Conservation (phyloP, 1,284 basidiomycete genomes). For the Sanghuangporus sanghuang region DNA sequence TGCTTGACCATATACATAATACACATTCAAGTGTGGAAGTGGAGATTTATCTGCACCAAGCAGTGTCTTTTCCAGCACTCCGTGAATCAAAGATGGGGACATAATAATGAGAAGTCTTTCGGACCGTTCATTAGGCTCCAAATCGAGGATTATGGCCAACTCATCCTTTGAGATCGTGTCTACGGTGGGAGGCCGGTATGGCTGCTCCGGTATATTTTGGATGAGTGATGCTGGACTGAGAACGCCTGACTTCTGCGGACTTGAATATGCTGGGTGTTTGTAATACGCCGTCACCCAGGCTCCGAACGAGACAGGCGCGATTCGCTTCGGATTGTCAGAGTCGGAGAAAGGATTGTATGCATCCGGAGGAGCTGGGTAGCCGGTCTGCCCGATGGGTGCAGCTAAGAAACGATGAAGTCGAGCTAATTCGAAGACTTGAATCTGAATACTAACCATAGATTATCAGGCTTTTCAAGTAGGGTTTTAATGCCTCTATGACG, state of each 20-base stretch:
- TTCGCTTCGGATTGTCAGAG: neutral
- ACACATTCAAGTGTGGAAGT: neutral
- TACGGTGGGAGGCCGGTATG: neutral
- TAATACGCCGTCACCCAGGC: conserved; percentile 6
- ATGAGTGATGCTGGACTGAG: neutral
- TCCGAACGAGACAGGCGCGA: neutral
- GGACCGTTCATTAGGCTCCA: conserved; percentile 5
- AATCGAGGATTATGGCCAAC: neutral
- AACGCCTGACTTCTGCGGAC: neutral
- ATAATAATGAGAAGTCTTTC: conserved; percentile 7
- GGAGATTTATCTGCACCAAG: neutral
- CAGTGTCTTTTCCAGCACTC: neutral
- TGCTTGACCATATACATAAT: conserved; percentile 6
- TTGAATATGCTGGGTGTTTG: conserved; percentile 1
- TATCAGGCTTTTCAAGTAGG: conserved; percentile 6
- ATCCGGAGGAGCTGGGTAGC: neutral
- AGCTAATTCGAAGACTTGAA: neutral
- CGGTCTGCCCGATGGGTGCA: neutral
- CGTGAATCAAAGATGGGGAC: neutral
- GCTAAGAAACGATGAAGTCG: neutral
- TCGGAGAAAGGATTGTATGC: conserved; percentile 7
- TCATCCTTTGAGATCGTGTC: conserved; percentile 5
- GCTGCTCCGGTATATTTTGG: neutral
- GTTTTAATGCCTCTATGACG: neutral
- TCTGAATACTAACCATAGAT: conserved; percentile 10